phyloP scores from a whole-genome alignment of 2,329 filamentous ascomycete genomes.

The Ceratocystis cubensis region DNA sequence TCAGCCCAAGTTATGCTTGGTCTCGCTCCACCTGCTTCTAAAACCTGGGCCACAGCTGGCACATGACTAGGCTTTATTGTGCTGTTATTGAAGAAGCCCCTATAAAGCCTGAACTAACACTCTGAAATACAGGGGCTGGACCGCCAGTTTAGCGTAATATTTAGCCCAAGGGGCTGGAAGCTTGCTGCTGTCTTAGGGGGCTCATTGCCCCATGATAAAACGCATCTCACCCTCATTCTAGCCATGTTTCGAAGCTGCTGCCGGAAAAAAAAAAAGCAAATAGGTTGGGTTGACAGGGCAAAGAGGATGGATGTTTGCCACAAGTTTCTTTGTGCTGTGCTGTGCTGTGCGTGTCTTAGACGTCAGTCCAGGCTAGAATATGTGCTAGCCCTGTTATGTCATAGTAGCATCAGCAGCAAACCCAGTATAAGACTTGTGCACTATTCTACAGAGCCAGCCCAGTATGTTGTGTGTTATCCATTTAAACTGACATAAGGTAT shows the following conservation, averaged over 20 bases:
- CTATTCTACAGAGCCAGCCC: no score
- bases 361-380: not conserved
- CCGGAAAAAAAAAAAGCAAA: not conserved
- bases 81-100: not conserved
- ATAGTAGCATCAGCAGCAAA: not conserved
- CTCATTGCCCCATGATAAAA: not conserved
- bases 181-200: not conserved
- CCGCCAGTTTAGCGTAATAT: not conserved
- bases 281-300: no score
- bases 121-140: not conserved
- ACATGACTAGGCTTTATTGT: no score
- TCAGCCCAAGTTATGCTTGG: no score
- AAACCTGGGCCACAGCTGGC: no score
- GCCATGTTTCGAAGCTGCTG: no score
- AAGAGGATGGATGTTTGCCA: not conserved
- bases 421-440: not conserved
- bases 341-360: not conserved
- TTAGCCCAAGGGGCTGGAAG: not conserved
- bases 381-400: not conserved
- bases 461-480: no score
- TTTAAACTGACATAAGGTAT: no score
- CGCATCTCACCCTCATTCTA: not conserved
- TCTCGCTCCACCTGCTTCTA: no score
- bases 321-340: not conserved
- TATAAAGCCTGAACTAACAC: not conserved